Evolutionary conservation across 1,139 yeast species (phyloP), one percentile per base, ranked within the genome.

Genomic region (Maudiozyma humilis): DNA sequence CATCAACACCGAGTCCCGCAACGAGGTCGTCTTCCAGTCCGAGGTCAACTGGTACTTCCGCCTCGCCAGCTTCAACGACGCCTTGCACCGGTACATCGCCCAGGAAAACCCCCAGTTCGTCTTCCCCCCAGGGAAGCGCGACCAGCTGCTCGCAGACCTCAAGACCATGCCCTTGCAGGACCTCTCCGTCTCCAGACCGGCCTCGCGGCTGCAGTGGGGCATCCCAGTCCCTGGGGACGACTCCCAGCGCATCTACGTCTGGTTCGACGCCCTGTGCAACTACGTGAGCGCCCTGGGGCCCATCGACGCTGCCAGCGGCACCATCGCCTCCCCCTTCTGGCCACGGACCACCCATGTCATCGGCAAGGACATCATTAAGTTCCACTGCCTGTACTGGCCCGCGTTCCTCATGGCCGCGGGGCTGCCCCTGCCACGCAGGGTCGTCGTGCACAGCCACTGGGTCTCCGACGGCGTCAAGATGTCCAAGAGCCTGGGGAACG

Each of bases 341-440:
- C 31, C 44, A 15, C 53, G 54, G 17, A 74, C 89, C 5, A 78
- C 81, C 0, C 97, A 91, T 62, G 69, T 91, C 1, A 76, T 91
- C 32, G 99, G 99, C 1, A 91, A 91, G 56, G 99, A 91, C 61
- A 91, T 91, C 42, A 72, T 79, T 41, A 77, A 81, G 48, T 91
- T 91, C 64, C 98, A 93, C 59, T 80, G 93, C 54, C 75, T 89
- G 15, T 88, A 87, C 59, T 91, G 98, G 98, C 98, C 98, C 0
- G 82, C 89, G 1, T 82, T 91, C 49, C 68, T 91, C 45, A 67
- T 89, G 72, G 97, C 96, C 0, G 93, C 94, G 0, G 81, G 73
- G 0, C 59, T 85, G 0, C 76, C 76, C 3, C 59, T 82, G 8
- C 97, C 97, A 0, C 66, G 71, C 35, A 82, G 80, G 50, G 76